These are phyloP conservation scores for Gastroboletus turbinatus DNA, from an alignment of 1,284 basidiomycete genomes.

Conservation along the genomic window DNA sequence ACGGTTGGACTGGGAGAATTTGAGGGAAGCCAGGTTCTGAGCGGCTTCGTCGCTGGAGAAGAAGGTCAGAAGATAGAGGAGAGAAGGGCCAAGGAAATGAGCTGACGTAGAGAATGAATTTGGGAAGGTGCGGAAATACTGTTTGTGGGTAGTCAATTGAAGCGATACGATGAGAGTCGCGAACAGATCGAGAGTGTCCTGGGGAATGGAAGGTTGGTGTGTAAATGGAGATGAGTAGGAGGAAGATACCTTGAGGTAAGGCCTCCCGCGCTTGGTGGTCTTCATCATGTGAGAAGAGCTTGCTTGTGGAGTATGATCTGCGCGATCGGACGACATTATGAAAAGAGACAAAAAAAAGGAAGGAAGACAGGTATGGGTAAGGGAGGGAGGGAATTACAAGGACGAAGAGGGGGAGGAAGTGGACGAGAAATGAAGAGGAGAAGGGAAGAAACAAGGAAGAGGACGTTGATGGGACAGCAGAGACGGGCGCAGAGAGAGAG, in stretches of 20 bases:
- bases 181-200: constrained; percentile 98
- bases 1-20: constrained; percentile 98
- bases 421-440: constrained; percentile 26
- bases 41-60: constrained; percentile 88
- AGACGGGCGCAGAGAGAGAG: constrained; percentile 18
- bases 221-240: constrained; percentile 5
- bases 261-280: constrained; percentile 90
- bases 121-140: constrained; percentile 93
- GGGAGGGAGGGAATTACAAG: constrained; percentile 28
- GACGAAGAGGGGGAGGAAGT: constrained; percentile 14
- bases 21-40: constrained; percentile 90
- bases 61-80: constrained; percentile 17
- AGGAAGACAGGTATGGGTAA: constrained; percentile 26
- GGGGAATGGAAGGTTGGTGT: not conserved
- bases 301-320: constrained; percentile 40
- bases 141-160: constrained; percentile 85
- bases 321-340: constrained; percentile 42
- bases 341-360: constrained; percentile 18
- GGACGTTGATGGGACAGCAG: constrained; percentile 27
- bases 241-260: constrained; percentile 79
- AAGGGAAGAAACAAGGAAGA: constrained; percentile 33
- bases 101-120: constrained; percentile 95
- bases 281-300: constrained; percentile 93
- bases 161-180: constrained; percentile 96
- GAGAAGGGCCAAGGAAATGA: constrained; percentile 6